Conservation (phyloP, 148 eudicot species). For the Linanthus parryae region DNA sequence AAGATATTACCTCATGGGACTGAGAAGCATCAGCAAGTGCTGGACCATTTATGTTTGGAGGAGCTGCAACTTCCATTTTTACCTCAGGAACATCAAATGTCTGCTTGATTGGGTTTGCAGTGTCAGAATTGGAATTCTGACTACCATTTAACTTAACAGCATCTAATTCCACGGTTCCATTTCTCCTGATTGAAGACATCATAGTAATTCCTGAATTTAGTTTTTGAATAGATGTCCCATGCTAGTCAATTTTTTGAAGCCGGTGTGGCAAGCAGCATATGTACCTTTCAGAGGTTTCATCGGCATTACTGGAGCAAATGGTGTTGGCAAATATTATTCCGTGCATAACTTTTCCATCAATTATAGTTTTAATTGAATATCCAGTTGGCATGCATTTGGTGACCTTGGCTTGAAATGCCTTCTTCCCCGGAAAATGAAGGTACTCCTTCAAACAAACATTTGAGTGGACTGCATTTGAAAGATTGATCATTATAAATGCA, state of each 20-base stretch:
- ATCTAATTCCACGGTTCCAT: conserved; percentile 22
- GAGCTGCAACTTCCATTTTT: conserved; percentile 24
- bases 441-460: conserved; percentile 56
- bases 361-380: conserved; percentile 66
- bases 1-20: conserved; percentile 34
- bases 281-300: conserved; percentile 39
- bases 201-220: not conserved
- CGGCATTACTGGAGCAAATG: conserved; percentile 17
- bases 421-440: conserved; percentile 61
- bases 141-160: conserved; percentile 24
- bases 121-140: conserved; percentile 24
- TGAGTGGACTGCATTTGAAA: conserved; percentile 46
- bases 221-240: not conserved
- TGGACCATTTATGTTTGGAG: conserved; percentile 21
- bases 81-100: conserved; percentile 15
- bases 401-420: conserved; percentile 83
- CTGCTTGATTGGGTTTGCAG: conserved; percentile 17
- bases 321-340: conserved; percentile 73
- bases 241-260: not conserved
- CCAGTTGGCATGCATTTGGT: conserved; percentile 50
- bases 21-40: conserved; percentile 25
- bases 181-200: conserved; percentile 33
- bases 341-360: conserved; percentile 84
- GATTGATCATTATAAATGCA: conserved; percentile 5
- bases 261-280: not conserved